A percentile compares a stretch with the other conserved stretches of the same genome.
Conservation (phyloP, 1,284 basidiomycete genomes). For the Ganoderma resinaceum region DNA sequence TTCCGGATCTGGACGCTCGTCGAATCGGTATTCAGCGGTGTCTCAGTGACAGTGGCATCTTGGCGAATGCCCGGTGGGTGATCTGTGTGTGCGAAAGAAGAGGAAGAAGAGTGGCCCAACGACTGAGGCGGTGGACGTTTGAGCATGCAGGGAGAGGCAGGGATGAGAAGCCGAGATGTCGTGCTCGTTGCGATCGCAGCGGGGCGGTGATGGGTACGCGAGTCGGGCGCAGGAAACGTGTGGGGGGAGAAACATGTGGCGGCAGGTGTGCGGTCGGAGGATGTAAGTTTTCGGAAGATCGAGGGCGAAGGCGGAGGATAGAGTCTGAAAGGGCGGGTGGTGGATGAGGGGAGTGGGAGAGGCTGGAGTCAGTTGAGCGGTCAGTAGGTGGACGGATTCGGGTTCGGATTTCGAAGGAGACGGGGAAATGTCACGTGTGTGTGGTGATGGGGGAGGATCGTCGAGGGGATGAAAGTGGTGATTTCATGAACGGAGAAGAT, state of each 20-base stretch:
- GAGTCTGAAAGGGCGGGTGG: not conserved
- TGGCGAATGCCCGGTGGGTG: not conserved
- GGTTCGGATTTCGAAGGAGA: constrained; percentile 10
- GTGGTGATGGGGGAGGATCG: constrained; percentile 21
- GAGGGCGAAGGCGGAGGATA: not conserved
- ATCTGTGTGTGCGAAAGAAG: not conserved
- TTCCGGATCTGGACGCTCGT: constrained; percentile 24
- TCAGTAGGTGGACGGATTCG: not conserved
- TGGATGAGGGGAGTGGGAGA: constrained; percentile 2
- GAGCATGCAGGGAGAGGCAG: not conserved
- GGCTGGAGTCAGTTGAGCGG: constrained; percentile 7
- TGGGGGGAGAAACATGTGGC: constrained; percentile 1
- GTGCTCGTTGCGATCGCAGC: constrained; percentile 21
- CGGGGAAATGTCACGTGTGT: constrained; percentile 22
- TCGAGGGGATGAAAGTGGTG: constrained; percentile 22
- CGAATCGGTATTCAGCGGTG: constrained; percentile 5
- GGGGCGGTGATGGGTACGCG: constrained; percentile 20
- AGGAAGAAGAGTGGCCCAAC: not conserved
- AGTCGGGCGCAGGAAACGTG: constrained; percentile 15
- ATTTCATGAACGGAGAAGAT: constrained; percentile 14
- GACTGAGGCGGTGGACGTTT: constrained; percentile 2
- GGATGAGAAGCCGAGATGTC: constrained; percentile 8
- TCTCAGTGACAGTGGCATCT: constrained; percentile 11
- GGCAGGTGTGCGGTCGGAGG: constrained; percentile 12
- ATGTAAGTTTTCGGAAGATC: constrained; percentile 10